phyloP scores from a whole-genome alignment of 495 filamentous ascomycete genomes.

The Jackrogersella minutella region DNA sequence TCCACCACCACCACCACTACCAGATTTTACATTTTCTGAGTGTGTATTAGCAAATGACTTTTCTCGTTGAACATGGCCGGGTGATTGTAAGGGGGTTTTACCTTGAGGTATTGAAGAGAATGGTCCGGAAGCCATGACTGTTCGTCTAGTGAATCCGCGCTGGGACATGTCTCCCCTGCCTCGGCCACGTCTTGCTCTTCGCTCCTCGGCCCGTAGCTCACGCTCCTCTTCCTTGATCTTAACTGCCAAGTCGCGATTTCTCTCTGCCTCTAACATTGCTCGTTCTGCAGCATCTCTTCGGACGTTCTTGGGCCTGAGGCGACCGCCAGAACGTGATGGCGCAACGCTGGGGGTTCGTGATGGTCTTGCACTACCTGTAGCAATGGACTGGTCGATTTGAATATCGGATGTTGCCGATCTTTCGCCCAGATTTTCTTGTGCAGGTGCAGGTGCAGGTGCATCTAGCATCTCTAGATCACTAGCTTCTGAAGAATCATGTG shows the following conservation, averaged over 20 bases:
- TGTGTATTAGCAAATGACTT: slow-evolving; percentile 25
- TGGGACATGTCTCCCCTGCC: slow-evolving; percentile 45
- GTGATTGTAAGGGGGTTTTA: slow-evolving; percentile 10
- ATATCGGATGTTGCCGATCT: slow-evolving; percentile 1
- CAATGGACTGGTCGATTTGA: slow-evolving; percentile 15
- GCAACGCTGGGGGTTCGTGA: slow-evolving; percentile 31
- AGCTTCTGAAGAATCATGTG: slow-evolving; percentile 9
- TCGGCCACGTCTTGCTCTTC: slow-evolving; percentile 47
- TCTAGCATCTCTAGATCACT: slow-evolving; percentile 11
- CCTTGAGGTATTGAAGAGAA: slow-evolving; percentile 48
- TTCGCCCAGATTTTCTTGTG: neutral
- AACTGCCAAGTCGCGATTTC: slow-evolving; percentile 37
- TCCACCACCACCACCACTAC: too few relatives aligned
- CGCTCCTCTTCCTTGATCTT: slow-evolving; percentile 45
- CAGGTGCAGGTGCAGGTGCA: neutral
- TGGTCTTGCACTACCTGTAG: slow-evolving; percentile 13
- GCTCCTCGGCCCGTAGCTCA: slow-evolving; percentile 45
- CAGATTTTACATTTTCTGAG: slow-evolving; percentile 42
- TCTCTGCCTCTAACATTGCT: slow-evolving; percentile 50
- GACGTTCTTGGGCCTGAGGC: slow-evolving; percentile 55
- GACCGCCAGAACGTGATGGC: slow-evolving; percentile 28
- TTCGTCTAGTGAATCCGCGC: slow-evolving; percentile 48
- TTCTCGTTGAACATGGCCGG: neutral
- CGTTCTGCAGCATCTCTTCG: slow-evolving; percentile 53
- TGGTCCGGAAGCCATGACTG: slow-evolving; percentile 49